Percentiles rank a stretch among this genome's conserved stretches.
Conservation (phyloP, 768 basidiomycete species). For the Boletus sensibilis region DNA sequence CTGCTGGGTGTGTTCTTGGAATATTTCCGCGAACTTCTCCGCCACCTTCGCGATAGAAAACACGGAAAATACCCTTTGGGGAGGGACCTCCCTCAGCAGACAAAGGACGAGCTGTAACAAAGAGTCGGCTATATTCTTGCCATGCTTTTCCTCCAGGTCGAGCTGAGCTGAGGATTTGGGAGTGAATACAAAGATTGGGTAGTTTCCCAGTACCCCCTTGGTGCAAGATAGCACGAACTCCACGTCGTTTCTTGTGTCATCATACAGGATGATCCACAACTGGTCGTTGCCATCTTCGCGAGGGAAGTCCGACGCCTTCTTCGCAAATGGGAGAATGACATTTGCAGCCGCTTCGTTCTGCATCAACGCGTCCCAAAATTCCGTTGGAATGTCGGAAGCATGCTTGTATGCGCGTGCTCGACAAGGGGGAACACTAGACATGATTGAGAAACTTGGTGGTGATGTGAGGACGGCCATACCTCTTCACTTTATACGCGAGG, state of each 20-base stretch:
- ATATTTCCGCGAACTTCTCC: slow-evolving; percentile 44
- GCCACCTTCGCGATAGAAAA: slow-evolving; percentile 55
- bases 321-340: slow-evolving; percentile 41
- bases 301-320: slow-evolving; percentile 21
- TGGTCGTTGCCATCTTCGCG: slow-evolving; percentile 8
- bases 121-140: slow-evolving; percentile 36
- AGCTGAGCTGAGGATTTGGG: slow-evolving; percentile 42
- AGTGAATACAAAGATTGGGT: slow-evolving; percentile 67
- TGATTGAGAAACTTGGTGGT: slow-evolving; percentile 20
- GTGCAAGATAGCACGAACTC: slow-evolving; percentile 60
- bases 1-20: slow-evolving; percentile 36
- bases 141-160: slow-evolving; percentile 9
- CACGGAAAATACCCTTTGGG: slow-evolving; percentile 58
- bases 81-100: slow-evolving; percentile 37
- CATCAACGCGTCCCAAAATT: slow-evolving; percentile 33
- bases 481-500: slow-evolving; percentile 6
- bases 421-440: slow-evolving; percentile 13
- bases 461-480: slow-evolving; percentile 5
- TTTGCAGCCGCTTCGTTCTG: slow-evolving; percentile 38
- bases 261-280: slow-evolving; percentile 34
- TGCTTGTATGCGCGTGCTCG: slow-evolving; percentile 3
- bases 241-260: slow-evolving; percentile 10
- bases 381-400: slow-evolving; percentile 17
- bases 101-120: slow-evolving; percentile 42
- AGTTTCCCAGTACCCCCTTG: slow-evolving; percentile 49